phyloP scores from a whole-genome alignment of 306 rosid genomes.

The Canavalia ensiformis region DNA sequence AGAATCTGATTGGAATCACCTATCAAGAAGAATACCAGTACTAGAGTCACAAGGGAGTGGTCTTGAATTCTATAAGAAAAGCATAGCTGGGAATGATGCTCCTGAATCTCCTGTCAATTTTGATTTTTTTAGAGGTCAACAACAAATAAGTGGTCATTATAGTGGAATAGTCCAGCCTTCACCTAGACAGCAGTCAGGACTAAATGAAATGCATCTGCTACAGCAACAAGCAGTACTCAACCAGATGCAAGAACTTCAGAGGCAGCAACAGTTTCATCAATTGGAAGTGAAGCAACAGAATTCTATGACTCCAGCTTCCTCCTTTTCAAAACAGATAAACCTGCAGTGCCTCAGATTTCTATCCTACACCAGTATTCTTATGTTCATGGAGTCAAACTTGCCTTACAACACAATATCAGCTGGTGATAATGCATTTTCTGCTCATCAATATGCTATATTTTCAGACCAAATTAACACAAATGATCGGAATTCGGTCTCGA shows the following conservation, averaged over 20 bases:
- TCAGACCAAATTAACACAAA: constrained; percentile 69
- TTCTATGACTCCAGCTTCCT: no score
- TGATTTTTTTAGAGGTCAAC: constrained; percentile 92
- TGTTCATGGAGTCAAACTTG: constrained; percentile 72
- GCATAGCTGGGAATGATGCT: no score
- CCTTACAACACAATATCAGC: constrained; percentile 64
- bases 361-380: constrained; percentile 73
- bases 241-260: no score
- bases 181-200: constrained; percentile 80
- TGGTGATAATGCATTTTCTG: constrained; percentile 61
- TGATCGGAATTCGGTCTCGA: constrained; percentile 64
- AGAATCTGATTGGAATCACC: no score
- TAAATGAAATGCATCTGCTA: constrained; percentile 77
- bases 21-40: no score
- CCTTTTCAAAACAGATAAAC: no score
- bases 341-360: constrained; percentile 53
- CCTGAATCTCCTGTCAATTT: no score
- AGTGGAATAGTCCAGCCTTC: constrained; percentile 70
- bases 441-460: constrained; percentile 67
- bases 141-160: constrained; percentile 76
- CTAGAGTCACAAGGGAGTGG: no score
- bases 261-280: no score
- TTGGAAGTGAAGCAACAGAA: no score
- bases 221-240: constrained; percentile 83
- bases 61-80: no score